Conservation (phyloP, 495 filamentous ascomycete species). For the Penicillium bialowiezense region DNA sequence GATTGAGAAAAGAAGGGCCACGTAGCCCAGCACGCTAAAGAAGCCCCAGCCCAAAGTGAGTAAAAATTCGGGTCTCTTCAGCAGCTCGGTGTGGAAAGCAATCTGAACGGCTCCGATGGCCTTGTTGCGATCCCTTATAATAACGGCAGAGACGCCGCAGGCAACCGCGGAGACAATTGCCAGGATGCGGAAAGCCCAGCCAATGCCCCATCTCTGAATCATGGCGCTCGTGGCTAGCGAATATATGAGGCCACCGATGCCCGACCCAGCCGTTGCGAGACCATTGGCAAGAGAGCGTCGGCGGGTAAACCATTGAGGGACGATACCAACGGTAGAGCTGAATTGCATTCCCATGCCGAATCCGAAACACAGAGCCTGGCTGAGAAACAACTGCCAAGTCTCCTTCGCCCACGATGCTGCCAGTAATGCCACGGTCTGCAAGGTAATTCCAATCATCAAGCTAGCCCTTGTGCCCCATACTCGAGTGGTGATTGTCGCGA, state of each 20-base stretch:
- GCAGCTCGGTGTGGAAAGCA: slow-evolving; percentile 55
- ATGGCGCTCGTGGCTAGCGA: slow-evolving; percentile 33
- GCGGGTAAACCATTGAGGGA: slow-evolving; percentile 53
- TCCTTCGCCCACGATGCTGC: slow-evolving; percentile 43
- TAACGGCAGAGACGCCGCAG: slow-evolving; percentile 54
- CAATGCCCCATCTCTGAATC: slow-evolving; percentile 40
- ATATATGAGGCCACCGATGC: slow-evolving; percentile 52
- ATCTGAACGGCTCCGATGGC: slow-evolving; percentile 46
- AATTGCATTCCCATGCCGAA: slow-evolving; percentile 52
- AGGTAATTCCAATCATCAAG: slow-evolving; percentile 37
- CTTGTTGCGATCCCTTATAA: slow-evolving; percentile 64
- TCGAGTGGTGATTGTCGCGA: slow-evolving; percentile 29
- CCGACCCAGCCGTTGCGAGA: slow-evolving; percentile 46
- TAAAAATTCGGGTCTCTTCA: slow-evolving; percentile 53
- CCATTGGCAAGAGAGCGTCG: slow-evolving; percentile 49
- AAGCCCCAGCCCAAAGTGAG: slow-evolving; percentile 62
- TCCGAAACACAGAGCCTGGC: slow-evolving; percentile 49
- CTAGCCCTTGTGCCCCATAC: slow-evolving; percentile 32
- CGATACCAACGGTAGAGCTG: slow-evolving; percentile 41
- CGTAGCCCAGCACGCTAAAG: slow-evolving; percentile 67
- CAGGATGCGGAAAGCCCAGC: slow-evolving; percentile 68
- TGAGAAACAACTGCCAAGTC: slow-evolving; percentile 53
- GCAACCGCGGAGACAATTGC: slow-evolving; percentile 58
- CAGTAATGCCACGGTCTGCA: slow-evolving; percentile 40
- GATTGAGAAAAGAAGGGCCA: slow-evolving; percentile 69